These are phyloP conservation scores for Xeromyces bisporus DNA, from an alignment of 495 filamentous ascomycete species.

Conservation along the genomic window DNA sequence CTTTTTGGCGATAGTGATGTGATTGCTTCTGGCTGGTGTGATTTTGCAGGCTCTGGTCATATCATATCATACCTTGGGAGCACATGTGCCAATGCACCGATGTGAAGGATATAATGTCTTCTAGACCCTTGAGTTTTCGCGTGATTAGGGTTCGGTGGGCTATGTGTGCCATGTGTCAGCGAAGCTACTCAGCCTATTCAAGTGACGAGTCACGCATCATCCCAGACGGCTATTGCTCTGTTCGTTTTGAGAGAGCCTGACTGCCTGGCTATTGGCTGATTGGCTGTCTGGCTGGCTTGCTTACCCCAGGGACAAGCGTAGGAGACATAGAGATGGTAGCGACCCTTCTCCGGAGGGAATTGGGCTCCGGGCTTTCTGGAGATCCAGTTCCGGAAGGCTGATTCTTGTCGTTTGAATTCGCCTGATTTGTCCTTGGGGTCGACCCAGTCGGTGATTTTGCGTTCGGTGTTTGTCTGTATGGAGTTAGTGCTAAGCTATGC, in stretches of 20 bases:
- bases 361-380: constrained; percentile 42
- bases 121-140: constrained; percentile 48
- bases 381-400: constrained; percentile 56
- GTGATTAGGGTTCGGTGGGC: constrained; percentile 52
- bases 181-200: neutral
- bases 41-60: neutral
- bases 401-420: constrained; percentile 73
- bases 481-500: neutral
- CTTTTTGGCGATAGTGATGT: too few species aligned
- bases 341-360: constrained; percentile 48
- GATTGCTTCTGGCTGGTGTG: too few species aligned
- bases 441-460: constrained; percentile 70
- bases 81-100: constrained; percentile 52
- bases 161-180: constrained; percentile 13
- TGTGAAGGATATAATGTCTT: constrained; percentile 47
- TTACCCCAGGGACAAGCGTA: constrained; percentile 61
- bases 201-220: too few species aligned
- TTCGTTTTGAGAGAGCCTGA: too few species aligned
- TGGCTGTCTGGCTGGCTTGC: too few species aligned
- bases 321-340: constrained; percentile 58
- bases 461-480: constrained; percentile 16
- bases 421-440: constrained; percentile 53
- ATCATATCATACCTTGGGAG: constrained; percentile 31
- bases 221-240: too few species aligned
- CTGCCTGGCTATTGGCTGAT: too few species aligned